Base-by-base conservation (phyloP, 495 filamentous ascomycete genomes). In the Penicillium robsamsonii region DNA sequence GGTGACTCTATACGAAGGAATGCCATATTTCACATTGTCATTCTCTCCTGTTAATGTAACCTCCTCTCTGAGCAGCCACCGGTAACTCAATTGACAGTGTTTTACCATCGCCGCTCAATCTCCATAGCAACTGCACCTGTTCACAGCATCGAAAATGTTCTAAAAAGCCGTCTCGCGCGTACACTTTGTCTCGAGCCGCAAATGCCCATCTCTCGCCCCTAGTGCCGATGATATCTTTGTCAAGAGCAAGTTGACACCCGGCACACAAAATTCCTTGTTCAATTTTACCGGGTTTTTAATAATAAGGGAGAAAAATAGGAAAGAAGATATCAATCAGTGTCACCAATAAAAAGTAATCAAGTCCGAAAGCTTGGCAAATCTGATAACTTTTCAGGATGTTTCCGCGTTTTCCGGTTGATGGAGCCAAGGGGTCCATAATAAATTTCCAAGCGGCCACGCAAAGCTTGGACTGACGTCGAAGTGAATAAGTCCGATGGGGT, bases 71-170 rank as follows among this genome's bases (percentile, higher is more conserved):
- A 22, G 22, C 22, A 22, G 22, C 22, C 22, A 22, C 22, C 22
- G 22, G 22, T 2, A 22, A 22, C 22, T 22, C 22, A 22, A 22
- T 22, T 65, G 70, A 69, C 60, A 7, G 56, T 43, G 25, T 57
- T 13, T 55, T 65, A 59, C 70, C 71, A 64, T 69, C 60, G 29
- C 52, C 68, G 59, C 69, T 73, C 47, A 63, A 67, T 52, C 50
- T 55, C 55, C 58, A 61, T 7, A 61, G 59, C 48, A 68, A 50
- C 66, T 77, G 71, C 59, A 71, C 71, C 63, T 72, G 70, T 66
- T 73, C 62, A 64, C 73, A 77, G 72, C 71, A 74, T 55, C 64
- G 62, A 63, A 75, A 75, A 61, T 75, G 69, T 27, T 67, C 62
- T 57, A 62, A 35, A 35, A 70, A 65, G 45, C 54, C 30, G 38